These are phyloP conservation scores for Micromonas pusilla DNA, from an alignment of 139 green algal species.

Conservation along the genomic window DNA sequence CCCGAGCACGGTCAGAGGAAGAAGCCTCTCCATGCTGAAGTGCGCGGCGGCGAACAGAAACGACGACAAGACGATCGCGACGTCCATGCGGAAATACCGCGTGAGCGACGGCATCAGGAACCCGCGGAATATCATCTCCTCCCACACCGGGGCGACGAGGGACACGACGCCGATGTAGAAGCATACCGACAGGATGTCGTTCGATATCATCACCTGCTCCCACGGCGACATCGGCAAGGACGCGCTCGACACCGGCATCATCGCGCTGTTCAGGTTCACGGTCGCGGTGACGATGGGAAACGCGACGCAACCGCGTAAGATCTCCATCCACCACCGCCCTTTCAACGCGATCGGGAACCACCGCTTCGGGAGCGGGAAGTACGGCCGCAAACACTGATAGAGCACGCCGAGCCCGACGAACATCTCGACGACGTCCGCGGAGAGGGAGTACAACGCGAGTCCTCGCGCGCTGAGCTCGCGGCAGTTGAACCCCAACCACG, in stretches of 20 bases:
- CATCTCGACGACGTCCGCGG: conserved; percentile 64
- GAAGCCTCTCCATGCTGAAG: conserved; percentile 70
- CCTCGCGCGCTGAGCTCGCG: conserved; percentile 38
- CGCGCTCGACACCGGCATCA: conserved; percentile 25
- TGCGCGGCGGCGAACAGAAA: conserved; percentile 79
- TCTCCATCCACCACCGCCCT: conserved; percentile 34
- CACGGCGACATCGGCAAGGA: not conserved
- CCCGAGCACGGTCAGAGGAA: conserved; percentile 81
- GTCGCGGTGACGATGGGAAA: conserved; percentile 14
- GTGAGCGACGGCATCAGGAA: conserved; percentile 81
- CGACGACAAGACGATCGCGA: conserved; percentile 43
- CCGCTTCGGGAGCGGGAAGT: conserved; percentile 39
- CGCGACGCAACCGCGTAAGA: not conserved
- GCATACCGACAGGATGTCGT: not conserved
- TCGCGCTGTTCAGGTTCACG: not conserved
- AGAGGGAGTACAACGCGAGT: conserved; percentile 64
- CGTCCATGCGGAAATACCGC: conserved; percentile 49
- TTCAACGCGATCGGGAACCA: conserved; percentile 18
- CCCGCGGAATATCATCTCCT: conserved; percentile 91
- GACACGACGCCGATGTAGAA: conserved; percentile 4
- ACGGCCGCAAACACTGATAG: conserved; percentile 46
- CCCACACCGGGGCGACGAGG: conserved; percentile 82
- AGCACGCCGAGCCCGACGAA: conserved; percentile 59
- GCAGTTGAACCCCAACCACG: conserved; percentile 48
- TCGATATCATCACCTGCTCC: not conserved